A percentile compares a stretch with the other conserved stretches of the same genome.
These are phyloP conservation scores for Boletus pseudopeckii DNA, from an alignment of 768 basidiomycete genomes.

Conservation along the genomic window DNA sequence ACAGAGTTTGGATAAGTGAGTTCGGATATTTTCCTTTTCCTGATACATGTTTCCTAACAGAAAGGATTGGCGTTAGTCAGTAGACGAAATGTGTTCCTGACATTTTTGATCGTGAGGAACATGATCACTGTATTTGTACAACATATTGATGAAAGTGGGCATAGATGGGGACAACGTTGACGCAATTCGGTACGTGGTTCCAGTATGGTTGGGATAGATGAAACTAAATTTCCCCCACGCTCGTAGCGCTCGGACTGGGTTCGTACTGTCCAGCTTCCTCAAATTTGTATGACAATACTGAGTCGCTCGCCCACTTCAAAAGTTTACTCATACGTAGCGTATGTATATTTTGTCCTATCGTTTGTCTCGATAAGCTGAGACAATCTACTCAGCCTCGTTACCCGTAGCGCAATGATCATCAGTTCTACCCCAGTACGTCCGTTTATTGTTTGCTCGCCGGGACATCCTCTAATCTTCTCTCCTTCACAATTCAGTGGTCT, in stretches of 20 bases:
- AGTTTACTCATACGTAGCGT: not conserved
- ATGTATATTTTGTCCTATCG: not conserved
- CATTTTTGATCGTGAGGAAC: constrained; percentile 8
- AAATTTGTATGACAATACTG: not conserved
- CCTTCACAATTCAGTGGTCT: constrained; percentile 7
- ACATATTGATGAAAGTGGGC: not conserved
- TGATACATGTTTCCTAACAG: not conserved
- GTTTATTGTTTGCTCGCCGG: not conserved
- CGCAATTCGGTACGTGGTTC: constrained; percentile 4
- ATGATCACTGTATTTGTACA: not conserved
- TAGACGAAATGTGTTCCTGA: not conserved
- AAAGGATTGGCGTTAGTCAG: not conserved
- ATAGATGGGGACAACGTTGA: not conserved
- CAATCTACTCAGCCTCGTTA: not conserved
- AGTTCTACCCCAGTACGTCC: not conserved
- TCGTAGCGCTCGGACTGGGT: constrained; percentile 6
- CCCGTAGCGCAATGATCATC: not conserved
- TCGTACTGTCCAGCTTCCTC: not conserved
- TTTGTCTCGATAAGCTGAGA: not conserved
- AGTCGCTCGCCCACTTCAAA: not conserved
- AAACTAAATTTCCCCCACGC: not conserved
- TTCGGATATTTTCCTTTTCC: not conserved
- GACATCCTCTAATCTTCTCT: not conserved
- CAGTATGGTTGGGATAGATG: not conserved
- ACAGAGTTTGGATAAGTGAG: constrained; percentile 16